Conservation (phyloP, 2,329 filamentous ascomycete species). For the Fusarium euwallaceae region DNA sequence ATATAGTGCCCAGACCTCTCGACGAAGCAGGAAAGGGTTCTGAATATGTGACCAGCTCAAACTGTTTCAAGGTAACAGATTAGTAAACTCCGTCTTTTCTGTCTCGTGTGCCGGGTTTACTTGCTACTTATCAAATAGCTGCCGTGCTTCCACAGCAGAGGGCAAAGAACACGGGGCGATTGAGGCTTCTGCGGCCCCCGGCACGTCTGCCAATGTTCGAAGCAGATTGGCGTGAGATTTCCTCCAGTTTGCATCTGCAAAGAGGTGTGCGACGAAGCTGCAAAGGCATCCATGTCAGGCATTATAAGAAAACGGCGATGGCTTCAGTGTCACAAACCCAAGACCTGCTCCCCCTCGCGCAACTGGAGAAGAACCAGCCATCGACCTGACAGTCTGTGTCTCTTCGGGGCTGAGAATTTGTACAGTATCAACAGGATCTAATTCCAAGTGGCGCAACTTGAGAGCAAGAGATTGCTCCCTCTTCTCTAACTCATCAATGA, state of each 20-base stretch:
- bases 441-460: not conserved
- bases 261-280: slow-evolving; percentile 23
- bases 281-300: not conserved
- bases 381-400: slow-evolving; percentile 10
- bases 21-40: slow-evolving; percentile 12
- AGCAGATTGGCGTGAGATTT: slow-evolving; percentile 19
- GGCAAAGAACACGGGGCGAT: slow-evolving; percentile 14
- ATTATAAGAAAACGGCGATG: not conserved
- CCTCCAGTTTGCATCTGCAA: slow-evolving; percentile 19
- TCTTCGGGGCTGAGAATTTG: slow-evolving; percentile 24
- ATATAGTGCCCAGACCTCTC: slow-evolving; percentile 22
- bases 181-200: not conserved
- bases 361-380: slow-evolving; percentile 21
- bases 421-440: not conserved
- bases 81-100: rapidly evolving
- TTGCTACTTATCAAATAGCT: slow-evolving; percentile 29
- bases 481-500: slow-evolving; percentile 21
- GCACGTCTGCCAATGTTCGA: slow-evolving; percentile 17
- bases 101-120: not conserved
- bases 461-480: slow-evolving; percentile 14
- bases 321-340: not conserved
- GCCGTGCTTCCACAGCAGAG: not conserved
- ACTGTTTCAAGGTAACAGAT: not conserved
- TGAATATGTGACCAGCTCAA: slow-evolving; percentile 31
- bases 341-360: slow-evolving; percentile 20